Base-by-base conservation (phyloP, 768 basidiomycete species). In the Suillus ampliporus region DNA sequence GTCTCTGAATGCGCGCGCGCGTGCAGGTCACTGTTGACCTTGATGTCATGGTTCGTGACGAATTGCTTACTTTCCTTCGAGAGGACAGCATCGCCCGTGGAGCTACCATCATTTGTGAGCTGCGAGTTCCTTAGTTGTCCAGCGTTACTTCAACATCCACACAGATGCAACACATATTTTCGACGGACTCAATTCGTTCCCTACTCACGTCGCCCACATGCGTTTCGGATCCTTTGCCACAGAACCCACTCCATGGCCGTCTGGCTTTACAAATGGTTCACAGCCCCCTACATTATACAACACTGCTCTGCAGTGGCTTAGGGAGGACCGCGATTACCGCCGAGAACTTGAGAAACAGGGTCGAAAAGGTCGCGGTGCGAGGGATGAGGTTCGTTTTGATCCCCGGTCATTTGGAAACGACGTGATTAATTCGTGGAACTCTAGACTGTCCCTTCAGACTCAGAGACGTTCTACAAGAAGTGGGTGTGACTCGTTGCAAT, bases 121-220 rank as follows among this genome's bases (percentile, higher is more conserved):
- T 78, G 13, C 28, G 50, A 19, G 44, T 52, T 43, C 43, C n/a
- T 46, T 43, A 28, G 57, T 38, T 26, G 43, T 61, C 11, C 60
- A 65, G 69, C 52, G 68, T 34, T 35, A 40, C 28, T 31, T 10
- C 28, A 35, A 65, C 21, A 31, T 4, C 23, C 17, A 26, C 41
- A 21, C 68, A 95, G 94, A 97, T 77, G 95, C 96, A 13, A 98
- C 96, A 1, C 97, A 99, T 75, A 97, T 99, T 69, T 97, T 95
- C 67, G 97, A 99, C 73, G 97, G 96, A 13, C 77, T 99, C 35
- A 85, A 86, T 69, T 76, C 83, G n/a, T 98, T 97, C 79, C 97
- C 97, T 4, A 98, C 96, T 1, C 94, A 97, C 70, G 81, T 99
- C 63, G 88, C 88, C 5, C 97, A 99, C 72, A 91, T 99, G 88